phyloP scores from a whole-genome alignment of 306 rosid genomes.

The Arachis hypogaea region DNA sequence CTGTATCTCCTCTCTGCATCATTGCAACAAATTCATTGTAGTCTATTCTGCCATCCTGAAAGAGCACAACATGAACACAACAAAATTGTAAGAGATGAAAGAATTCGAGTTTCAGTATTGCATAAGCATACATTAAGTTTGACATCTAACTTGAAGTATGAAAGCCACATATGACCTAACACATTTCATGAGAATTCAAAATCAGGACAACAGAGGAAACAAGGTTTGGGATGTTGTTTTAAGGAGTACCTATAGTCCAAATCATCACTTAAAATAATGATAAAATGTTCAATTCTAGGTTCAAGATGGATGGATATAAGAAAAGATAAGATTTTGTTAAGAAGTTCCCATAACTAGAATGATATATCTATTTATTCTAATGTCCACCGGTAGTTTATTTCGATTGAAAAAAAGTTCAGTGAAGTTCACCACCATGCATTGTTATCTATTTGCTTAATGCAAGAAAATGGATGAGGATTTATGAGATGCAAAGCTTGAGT shows the following conservation, averaged over 20 bases:
- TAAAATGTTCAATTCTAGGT: neutral
- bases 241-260: neutral
- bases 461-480: neutral
- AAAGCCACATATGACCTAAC: neutral
- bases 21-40: conserved; percentile 88
- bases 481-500: neutral
- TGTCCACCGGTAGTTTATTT: too few species aligned
- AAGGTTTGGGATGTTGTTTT: neutral
- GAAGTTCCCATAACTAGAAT: too few species aligned
- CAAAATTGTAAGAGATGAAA: conserved; percentile 1
- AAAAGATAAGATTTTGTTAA: neutral
- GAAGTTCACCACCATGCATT: neutral
- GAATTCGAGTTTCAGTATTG: neutral
- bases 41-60: conserved; percentile 87
- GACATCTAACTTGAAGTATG: neutral
- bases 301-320: neutral
- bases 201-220: neutral
- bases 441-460: neutral
- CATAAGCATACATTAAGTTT: conserved; percentile 1
- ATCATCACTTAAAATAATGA: neutral
- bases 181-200: neutral
- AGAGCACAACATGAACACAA: conserved; percentile 23
- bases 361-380: too few species aligned
- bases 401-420: too few species aligned
- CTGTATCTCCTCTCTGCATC: conserved; percentile 77